Evolutionary conservation across 2,329 filamentous ascomycete genomes (phyloP), one percentile per base, ranked within the genome.

Genomic region (Penicillium psychrosexuale): DNA sequence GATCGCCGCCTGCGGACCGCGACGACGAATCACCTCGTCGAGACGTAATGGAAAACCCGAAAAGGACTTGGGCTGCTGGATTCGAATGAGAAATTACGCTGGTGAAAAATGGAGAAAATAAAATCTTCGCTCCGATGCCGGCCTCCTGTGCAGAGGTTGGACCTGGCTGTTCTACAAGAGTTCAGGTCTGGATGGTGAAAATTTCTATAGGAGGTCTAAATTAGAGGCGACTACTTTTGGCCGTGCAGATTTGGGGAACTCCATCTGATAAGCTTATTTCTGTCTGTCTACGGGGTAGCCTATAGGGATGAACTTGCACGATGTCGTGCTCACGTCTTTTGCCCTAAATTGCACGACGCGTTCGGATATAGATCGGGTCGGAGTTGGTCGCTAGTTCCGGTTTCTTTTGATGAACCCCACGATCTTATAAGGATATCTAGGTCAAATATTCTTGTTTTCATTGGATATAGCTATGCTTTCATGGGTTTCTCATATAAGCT

Each of bases 71-170:
- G 39, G 17, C 33, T 6, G 17, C 19, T 39, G 39, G 47, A 36
- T 11, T 47, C 12, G 8, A 38, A 33, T 38, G 28, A 8, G 3
- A 28, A 30, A 44, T 33, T 50, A 19, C 36, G 27, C 17, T 33
- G 8, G 27, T 33, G 19, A 33, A 53, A 45, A 51, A 28, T 51
- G 52, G 47, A 34, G 47, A 24, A 50, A 8, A 13, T 8, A 33
- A 51, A 54, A 54, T 51, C 52, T 54, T 54, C 52, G 27, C 52
- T 54, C 52, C 52, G 52, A 54, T 54, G 52, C 47, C 52, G 52
- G 52, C 34, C 51, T 45, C 24, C 33, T 38, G 15, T 50, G 22
- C 12, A 43, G 37, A 30, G 17, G 8, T 31, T 44, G 7, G 7
- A 33, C 28, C 42, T 45, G 5, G 8, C 3, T 28, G 1, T 31